Percentiles rank a stretch among this genome's conserved stretches.
Evolutionary conservation across 2,329 filamentous ascomycete genomes (phyloP).

Genomic region (Cercospora sp.): DNA sequence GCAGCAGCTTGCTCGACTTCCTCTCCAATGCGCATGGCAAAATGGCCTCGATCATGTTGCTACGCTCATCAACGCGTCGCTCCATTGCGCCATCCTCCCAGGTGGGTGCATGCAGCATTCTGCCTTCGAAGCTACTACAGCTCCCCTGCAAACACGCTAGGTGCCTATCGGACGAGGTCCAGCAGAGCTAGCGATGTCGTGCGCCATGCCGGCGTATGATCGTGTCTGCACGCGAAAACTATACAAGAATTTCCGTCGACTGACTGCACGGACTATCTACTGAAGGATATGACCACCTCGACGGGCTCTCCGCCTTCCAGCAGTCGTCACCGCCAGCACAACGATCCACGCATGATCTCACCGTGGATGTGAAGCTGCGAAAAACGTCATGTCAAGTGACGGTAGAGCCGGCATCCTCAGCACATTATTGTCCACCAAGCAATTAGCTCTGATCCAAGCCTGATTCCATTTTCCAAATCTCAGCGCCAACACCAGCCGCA

Average conservation of each 20-base stretch:
- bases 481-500: background rate
- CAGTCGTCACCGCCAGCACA: background rate
- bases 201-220: conserved; percentile 11
- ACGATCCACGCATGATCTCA: background rate
- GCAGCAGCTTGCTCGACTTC: background rate
- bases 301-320: background rate
- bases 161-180: background rate
- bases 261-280: background rate
- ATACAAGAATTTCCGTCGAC: conserved; percentile 17
- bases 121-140: conserved; percentile 11
- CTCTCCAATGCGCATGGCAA: background rate
- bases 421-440: background rate
- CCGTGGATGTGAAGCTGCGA: background rate
- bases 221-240: conserved; percentile 16
- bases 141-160: conserved; percentile 14
- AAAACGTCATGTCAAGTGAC: background rate
- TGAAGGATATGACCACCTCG: background rate
- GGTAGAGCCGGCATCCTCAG: background rate
- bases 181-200: conserved; percentile 13
- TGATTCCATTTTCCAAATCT: background rate
- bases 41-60: background rate
- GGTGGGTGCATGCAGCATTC: background rate
- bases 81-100: conserved; percentile 18
- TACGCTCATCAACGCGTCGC: background rate
- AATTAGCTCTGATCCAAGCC: background rate